Percentiles rank a stretch among this genome's conserved stretches.
phyloP scores from a whole-genome alignment of 163 green algal genomes.

The Botryococcus braunii region DNA sequence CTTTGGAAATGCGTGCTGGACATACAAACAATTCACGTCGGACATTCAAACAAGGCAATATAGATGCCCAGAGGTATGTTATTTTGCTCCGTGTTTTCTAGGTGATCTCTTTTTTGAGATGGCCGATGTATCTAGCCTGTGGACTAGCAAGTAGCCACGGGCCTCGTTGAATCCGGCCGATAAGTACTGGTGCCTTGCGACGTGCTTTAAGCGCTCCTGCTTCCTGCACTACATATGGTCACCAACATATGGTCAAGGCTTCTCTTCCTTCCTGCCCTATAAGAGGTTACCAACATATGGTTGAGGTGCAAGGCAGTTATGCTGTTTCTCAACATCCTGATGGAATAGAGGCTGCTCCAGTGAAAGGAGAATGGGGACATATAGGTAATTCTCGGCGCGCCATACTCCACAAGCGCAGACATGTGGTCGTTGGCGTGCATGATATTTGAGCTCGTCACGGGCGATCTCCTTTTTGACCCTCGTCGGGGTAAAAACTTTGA shows the following conservation, averaged over 20 bases:
- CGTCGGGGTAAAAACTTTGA: constrained; percentile 60
- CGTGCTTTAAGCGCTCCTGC: constrained; percentile 19
- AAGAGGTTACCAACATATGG: too few species aligned
- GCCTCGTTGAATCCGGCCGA: constrained; percentile 44
- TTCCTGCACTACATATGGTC: constrained; percentile 8
- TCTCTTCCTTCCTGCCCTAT: background rate
- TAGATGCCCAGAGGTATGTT: constrained; percentile 67
- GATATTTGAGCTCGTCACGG: constrained; percentile 94
- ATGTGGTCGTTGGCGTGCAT: constrained; percentile 97
- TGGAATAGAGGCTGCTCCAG: too few species aligned
- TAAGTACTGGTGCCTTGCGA: constrained; percentile 35
- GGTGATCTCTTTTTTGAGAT: constrained; percentile 50
- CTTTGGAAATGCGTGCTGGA: constrained; percentile 99
- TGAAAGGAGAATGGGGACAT: too few species aligned
- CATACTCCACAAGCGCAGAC: constrained; percentile 83
- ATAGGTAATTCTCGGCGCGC: constrained; percentile 65
- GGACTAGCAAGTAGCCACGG: constrained; percentile 16
- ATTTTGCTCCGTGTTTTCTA: too few species aligned
- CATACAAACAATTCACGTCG: constrained; percentile 88
- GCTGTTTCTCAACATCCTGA: too few species aligned
- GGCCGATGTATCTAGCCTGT: too few species aligned
- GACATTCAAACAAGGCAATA: constrained; percentile 99
- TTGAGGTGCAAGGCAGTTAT: too few species aligned
- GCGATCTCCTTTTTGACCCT: constrained; percentile 97
- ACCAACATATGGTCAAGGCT: background rate